phyloP scores from a whole-genome alignment of 2,329 filamentous ascomycete genomes.

The Hypoxylon rubiginosum region DNA sequence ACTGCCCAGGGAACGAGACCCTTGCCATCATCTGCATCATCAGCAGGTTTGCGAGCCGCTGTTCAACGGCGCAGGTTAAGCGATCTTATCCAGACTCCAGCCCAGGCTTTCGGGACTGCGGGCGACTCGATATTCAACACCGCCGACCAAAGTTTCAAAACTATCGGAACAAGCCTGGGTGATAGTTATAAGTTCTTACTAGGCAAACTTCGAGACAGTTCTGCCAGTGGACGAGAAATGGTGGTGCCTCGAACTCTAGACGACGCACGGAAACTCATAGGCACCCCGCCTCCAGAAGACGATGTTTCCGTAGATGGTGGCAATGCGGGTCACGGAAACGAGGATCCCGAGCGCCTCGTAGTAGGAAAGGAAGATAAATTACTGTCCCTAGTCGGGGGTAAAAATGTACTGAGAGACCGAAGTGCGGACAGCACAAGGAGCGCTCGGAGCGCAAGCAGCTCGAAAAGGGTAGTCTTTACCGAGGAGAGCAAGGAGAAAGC shows the following conservation, averaged over 20 bases:
- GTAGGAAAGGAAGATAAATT: conserved; percentile 71
- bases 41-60: conserved; percentile 60
- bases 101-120: conserved; percentile 83
- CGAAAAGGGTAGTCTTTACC: conserved; percentile 68
- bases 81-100: conserved; percentile 86
- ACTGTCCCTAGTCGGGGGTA: conserved; percentile 78
- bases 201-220: conserved; percentile 85
- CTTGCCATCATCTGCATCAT: conserved; percentile 56
- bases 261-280: conserved; percentile 90
- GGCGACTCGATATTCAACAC: conserved; percentile 88
- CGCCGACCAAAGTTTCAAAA: conserved; percentile 92
- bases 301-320: conserved; percentile 71
- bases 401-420: conserved; percentile 73
- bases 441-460: conserved; percentile 69
- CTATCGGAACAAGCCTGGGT: conserved; percentile 88
- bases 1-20: conserved; percentile 52
- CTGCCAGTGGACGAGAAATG: conserved; percentile 62
- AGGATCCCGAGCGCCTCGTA: conserved; percentile 53
- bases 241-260: conserved; percentile 89
- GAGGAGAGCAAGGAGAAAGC: conserved; percentile 60
- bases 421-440: conserved; percentile 82
- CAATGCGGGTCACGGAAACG: conserved; percentile 63
- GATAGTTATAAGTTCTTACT: conserved; percentile 95
- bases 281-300: conserved; percentile 75
- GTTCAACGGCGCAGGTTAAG: conserved; percentile 78